phyloP scores from a whole-genome alignment of 2,329 filamentous ascomycete genomes.

The Xylariales sp. region DNA sequence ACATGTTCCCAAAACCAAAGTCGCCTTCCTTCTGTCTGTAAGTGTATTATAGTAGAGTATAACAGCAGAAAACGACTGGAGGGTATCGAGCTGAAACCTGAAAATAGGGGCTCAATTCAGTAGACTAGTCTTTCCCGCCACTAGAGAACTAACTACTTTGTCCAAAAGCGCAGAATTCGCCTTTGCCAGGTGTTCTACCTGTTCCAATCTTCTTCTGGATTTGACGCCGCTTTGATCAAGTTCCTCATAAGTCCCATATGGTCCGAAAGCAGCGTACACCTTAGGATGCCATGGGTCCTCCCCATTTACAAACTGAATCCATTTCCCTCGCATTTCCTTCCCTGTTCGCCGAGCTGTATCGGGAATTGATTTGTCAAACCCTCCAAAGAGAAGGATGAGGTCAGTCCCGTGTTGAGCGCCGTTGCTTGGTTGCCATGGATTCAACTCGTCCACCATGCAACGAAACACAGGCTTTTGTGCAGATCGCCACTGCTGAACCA shows the following conservation, averaged over 20 bases:
- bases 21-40: background rate
- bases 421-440: conserved; percentile 41
- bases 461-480: conserved; percentile 27
- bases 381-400: conserved; percentile 38
- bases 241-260: background rate
- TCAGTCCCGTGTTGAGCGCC: conserved; percentile 43
- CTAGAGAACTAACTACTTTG: background rate
- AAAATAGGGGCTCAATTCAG: background rate
- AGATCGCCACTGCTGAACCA: conserved; percentile 12
- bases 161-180: background rate
- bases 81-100: background rate
- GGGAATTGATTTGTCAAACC: conserved; percentile 23
- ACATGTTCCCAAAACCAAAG: too few species aligned
- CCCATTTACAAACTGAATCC: background rate
- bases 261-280: background rate
- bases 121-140: conserved; percentile 1
- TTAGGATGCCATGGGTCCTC: background rate
- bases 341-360: background rate
- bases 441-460: conserved; percentile 39
- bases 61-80: background rate
- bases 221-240: background rate
- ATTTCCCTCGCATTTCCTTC: background rate
- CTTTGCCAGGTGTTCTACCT: background rate
- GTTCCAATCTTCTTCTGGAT: background rate
- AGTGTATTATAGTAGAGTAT: conserved; percentile 2